These are phyloP conservation scores for Iberis pinnata DNA, from an alignment of 345 rosid species.

Conservation along the genomic window DNA sequence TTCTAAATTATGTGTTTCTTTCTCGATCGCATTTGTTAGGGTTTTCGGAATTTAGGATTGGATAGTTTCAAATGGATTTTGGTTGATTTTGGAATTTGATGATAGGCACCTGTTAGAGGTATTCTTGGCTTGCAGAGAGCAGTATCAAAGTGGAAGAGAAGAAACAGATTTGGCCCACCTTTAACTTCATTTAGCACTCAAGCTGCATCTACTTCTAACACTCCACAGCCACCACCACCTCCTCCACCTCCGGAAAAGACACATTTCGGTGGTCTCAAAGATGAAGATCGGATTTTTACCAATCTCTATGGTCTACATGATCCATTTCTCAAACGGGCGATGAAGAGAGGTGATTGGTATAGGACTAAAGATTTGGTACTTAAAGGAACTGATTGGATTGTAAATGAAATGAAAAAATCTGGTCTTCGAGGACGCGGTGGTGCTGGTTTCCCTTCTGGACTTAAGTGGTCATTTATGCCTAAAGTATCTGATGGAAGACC, in stretches of 20 bases:
- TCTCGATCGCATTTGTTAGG: constrained; percentile 23
- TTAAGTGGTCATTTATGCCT: constrained; percentile 99
- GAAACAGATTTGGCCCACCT: constrained; percentile 40
- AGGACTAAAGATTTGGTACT: constrained; percentile 93
- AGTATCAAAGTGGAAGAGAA: constrained; percentile 34
- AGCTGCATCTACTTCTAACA: constrained; percentile 53
- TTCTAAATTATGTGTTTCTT: background rate
- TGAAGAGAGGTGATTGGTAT: constrained; percentile 93
- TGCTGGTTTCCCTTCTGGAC: constrained; percentile 97
- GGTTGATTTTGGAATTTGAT: constrained; percentile 19
- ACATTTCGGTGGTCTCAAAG: constrained; percentile 91
- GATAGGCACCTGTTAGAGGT: constrained; percentile 75
- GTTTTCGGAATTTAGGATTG: constrained; percentile 17
- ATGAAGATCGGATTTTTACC: constrained; percentile 91
- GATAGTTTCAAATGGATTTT: constrained; percentile 19
- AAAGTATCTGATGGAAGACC: constrained; percentile 95
- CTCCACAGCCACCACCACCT: constrained; percentile 74
- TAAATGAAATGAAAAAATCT: constrained; percentile 82
- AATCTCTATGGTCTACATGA: constrained; percentile 86
- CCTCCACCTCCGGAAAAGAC: constrained; percentile 97
- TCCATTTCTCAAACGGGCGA: constrained; percentile 92
- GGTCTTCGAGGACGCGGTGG: constrained; percentile 99
- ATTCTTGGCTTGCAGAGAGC: constrained; percentile 60
- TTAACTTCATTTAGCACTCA: constrained; percentile 67
- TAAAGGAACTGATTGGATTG: constrained; percentile 98